These are phyloP conservation scores for Huiozyma naganishii DNA, from an alignment of 805 yeast species.

Conservation along the genomic window DNA sequence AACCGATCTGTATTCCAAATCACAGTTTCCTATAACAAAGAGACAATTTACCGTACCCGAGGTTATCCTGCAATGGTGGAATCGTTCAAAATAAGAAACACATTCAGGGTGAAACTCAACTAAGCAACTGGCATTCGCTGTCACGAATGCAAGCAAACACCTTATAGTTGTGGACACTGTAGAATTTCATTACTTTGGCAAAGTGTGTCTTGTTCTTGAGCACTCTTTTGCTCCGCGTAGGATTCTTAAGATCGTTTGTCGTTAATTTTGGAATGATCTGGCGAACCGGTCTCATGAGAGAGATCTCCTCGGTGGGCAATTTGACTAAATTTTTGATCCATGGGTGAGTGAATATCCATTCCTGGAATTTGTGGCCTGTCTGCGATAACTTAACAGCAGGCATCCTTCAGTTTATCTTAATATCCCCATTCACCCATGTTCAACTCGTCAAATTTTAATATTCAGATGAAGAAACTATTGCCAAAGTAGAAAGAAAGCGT, in stretches of 20 bases:
- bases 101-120: constrained; percentile 25
- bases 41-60: constrained; percentile 16
- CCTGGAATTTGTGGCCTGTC: background rate
- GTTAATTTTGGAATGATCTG: constrained; percentile 8
- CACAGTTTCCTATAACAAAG: constrained; percentile 20
- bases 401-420: background rate
- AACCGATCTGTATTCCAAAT: constrained; percentile 2
- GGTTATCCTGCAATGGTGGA: constrained; percentile 17
- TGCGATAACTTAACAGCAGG: background rate
- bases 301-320: background rate
- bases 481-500: too few relatives aligned
- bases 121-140: constrained; percentile 17
- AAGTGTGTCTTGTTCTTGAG: constrained; percentile 12
- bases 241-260: constrained; percentile 5
- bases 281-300: background rate
- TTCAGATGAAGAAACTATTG: too few relatives aligned
- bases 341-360: background rate
- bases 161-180: constrained; percentile 11
- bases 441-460: background rate
- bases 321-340: background rate
- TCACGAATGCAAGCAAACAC: constrained; percentile 23
- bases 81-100: constrained; percentile 21
- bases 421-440: background rate
- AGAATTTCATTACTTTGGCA: constrained; percentile 17
- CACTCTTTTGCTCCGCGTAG: constrained; percentile 5